These are phyloP conservation scores for Neurospora intermedia DNA, from an alignment of 495 filamentous ascomycete species.

Conservation along the genomic window DNA sequence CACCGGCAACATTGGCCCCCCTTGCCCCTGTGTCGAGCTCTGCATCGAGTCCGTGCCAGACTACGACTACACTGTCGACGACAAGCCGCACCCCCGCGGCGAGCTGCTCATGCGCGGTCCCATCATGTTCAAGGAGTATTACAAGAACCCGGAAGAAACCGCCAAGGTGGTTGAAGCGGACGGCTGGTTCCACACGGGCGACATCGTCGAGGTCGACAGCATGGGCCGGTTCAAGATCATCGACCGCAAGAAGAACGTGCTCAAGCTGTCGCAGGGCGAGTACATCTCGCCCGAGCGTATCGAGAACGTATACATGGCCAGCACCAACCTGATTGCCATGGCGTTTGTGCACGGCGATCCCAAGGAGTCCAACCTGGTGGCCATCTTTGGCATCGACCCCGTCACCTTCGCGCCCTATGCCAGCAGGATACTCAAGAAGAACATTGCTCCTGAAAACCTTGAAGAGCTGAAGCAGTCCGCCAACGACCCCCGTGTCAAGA, in stretches of 20 bases:
- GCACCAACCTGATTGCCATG: conserved; percentile 62
- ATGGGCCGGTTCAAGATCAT: conserved; percentile 85
- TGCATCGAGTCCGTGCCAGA: conserved; percentile 85
- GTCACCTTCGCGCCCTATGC: conserved; percentile 71
- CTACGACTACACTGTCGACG: conserved; percentile 85
- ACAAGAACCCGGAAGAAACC: conserved; percentile 80
- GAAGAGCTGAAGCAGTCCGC: conserved; percentile 55
- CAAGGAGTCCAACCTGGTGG: conserved; percentile 72
- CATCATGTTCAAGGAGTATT: conserved; percentile 74
- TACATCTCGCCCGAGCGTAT: conserved; percentile 96
- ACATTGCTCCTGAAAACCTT: conserved; percentile 50
- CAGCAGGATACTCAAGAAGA: conserved; percentile 58
- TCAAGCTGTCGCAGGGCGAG: conserved; percentile 96
- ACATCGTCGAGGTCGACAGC: conserved; percentile 75
- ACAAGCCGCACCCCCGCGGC: conserved; percentile 87
- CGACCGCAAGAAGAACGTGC: conserved; percentile 94
- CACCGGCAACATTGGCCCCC: conserved; percentile 70
- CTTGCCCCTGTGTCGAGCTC: conserved; percentile 55
- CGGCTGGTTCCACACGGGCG: conserved; percentile 95
- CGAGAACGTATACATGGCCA: conserved; percentile 84
- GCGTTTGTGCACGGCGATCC: conserved; percentile 90
- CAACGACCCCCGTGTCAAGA: conserved; percentile 55
- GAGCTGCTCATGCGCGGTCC: conserved; percentile 78
- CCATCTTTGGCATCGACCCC: conserved; percentile 76
- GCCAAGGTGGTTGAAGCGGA: conserved; percentile 70